Conservation (phyloP, 108 stramenopile species). For the Cyclotella baltica region DNA sequence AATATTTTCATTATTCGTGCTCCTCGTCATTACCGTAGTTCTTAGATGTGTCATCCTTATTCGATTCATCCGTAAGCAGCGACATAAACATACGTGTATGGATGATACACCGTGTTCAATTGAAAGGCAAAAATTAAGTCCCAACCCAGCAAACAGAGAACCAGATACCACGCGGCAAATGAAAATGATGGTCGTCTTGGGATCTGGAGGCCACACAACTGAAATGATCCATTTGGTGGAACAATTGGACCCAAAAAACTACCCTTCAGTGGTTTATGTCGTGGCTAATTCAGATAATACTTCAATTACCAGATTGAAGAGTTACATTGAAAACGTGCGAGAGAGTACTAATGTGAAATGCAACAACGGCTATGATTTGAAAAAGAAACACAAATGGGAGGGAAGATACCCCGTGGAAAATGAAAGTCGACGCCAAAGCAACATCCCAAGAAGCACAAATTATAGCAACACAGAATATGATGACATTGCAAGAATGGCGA, state of each 20-base stretch:
- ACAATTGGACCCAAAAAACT: slow-evolving; percentile 58
- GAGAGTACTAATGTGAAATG: background rate
- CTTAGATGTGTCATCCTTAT: background rate
- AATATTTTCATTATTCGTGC: too few relatives aligned
- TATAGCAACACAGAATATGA: background rate
- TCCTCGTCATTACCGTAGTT: background rate
- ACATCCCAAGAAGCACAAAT: background rate
- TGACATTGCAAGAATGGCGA: slow-evolving; percentile 11
- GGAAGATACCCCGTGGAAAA: slow-evolving; percentile 29
- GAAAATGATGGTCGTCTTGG: slow-evolving; percentile 78
- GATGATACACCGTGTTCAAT: too few relatives aligned
- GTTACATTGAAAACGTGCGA: slow-evolving; percentile 13
- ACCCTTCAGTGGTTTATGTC: slow-evolving; percentile 68
- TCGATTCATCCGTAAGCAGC: background rate
- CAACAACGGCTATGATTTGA: background rate
- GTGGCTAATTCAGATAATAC: slow-evolving; percentile 77
- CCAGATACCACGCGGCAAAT: slow-evolving; percentile 31
- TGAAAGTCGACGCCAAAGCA: background rate
- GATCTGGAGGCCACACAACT: slow-evolving; percentile 91
- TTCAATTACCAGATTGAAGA: slow-evolving; percentile 59
- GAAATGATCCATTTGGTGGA: slow-evolving; percentile 84
- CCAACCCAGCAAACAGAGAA: background rate
- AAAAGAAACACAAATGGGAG: slow-evolving; percentile 13
- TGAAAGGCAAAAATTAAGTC: background rate
- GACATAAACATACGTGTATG: background rate